Base-by-base conservation (phyloP, 1,284 basidiomycete genomes). In the Coniferiporia sulphurascens region DNA sequence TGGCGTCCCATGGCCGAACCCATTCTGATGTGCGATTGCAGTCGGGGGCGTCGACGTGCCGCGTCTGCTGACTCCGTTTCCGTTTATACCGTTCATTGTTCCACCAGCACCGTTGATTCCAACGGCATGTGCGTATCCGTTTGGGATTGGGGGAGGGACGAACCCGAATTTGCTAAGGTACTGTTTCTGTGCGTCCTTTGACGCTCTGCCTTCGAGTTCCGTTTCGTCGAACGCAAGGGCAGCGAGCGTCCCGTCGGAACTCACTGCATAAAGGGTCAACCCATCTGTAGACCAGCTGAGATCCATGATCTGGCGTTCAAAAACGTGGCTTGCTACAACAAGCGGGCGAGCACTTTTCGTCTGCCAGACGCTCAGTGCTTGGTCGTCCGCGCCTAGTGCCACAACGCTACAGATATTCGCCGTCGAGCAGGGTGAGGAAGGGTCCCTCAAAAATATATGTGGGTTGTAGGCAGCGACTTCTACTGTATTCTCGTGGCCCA, bases 401-500 rank as follows among this genome's bases (percentile, higher is more conserved):
- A 97, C 86, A 50, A 97, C 88, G 53, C 83, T 88, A 65, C 83
- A 92, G 60, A 92, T 88, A 66, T 94, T 94, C 6, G 83, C 79
- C 0, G 90, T 88, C 8, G 81, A 78, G 1, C 88, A 79, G 1
- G 89, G 81, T 17, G 76, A 69, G 1, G 76, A 69, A n/a, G 83
- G 77, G 65, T 93, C 86, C 22, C 90, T 83, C 55, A 95, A 79
- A 73, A 97, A 97, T 15, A 97, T 87, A 63, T 93, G 88, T 0
- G 95, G 95, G 68, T 95, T 96, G 71, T 97, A 98, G 0, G 89
- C 79, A 17, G 93, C 91, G 50, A 97, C 95, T 75, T 97, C 91
- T n/a, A 99, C 90, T 0, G 95, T 96, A 68, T 98, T 97, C 71
- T 96, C 93, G 69, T 99, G 96, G 0, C 96, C 96, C 46, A 99